phyloP scores from a whole-genome alignment of 2,329 filamentous ascomycete genomes.

The Orbilia quercus region DNA sequence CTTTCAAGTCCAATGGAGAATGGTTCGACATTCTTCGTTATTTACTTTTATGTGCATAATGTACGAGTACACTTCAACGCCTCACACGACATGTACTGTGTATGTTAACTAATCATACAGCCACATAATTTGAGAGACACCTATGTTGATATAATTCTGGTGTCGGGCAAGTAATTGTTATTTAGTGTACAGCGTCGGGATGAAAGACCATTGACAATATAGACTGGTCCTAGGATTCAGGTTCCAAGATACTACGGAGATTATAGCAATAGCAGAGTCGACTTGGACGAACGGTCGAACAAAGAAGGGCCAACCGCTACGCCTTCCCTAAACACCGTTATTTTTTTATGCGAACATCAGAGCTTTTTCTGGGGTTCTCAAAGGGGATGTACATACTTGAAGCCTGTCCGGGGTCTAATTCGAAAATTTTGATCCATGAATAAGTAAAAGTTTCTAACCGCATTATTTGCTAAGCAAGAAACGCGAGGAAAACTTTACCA shows the following conservation, averaged over 20 bases:
- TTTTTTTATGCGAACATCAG: slow-evolving; percentile 29
- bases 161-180: too few relatives aligned
- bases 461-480: too few relatives aligned
- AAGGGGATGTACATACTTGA: slow-evolving; percentile 27
- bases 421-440: slow-evolving; percentile 16
- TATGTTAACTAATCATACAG: too few relatives aligned
- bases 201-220: neutral
- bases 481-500: neutral
- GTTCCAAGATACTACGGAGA: slow-evolving; percentile 14
- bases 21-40: too few relatives aligned
- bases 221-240: too few relatives aligned
- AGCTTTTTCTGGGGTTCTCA: slow-evolving; percentile 12
- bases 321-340: slow-evolving; percentile 35
- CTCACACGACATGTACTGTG: too few relatives aligned
- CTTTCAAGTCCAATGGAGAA: too few relatives aligned
- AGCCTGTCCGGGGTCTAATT: slow-evolving; percentile 36
- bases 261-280: slow-evolving; percentile 16
- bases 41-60: too few relatives aligned
- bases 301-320: neutral
- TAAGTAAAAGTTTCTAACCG: slow-evolving; percentile 6
- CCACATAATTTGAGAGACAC: too few relatives aligned
- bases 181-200: neutral
- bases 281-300: neutral
- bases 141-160: too few relatives aligned
- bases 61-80: too few relatives aligned